phyloP scores from a whole-genome alignment of 305 asterid species.

The Salvia sclarea region DNA sequence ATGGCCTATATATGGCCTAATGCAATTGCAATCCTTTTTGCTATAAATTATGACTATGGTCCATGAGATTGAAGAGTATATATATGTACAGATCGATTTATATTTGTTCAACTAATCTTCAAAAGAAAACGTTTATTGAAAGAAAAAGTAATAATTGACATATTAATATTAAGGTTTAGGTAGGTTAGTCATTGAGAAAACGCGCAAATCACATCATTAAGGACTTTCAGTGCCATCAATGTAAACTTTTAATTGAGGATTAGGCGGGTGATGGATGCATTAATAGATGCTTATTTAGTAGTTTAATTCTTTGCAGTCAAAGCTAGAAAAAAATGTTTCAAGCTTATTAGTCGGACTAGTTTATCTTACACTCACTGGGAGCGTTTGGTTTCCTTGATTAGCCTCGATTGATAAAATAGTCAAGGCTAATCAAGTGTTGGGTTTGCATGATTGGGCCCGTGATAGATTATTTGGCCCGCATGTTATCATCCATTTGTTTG shows the following conservation, averaged over 20 bases:
- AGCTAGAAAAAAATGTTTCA: too few species aligned
- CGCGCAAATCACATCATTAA: not conserved
- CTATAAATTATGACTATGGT: not conserved
- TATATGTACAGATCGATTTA: not conserved
- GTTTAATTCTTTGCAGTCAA: too few species aligned
- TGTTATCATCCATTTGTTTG: too few species aligned
- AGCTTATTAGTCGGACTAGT: too few species aligned
- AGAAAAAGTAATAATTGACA: not conserved
- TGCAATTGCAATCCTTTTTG: not conserved
- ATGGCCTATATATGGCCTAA: not conserved
- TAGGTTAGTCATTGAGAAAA: slow-evolving; percentile 1
- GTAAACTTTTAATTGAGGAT: not conserved
- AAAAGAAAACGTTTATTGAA: not conserved
- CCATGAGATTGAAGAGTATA: not conserved
- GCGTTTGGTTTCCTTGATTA: too few species aligned
- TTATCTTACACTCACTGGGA: too few species aligned
- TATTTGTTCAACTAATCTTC: not conserved
- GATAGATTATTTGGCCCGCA: too few species aligned
- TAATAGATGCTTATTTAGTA: too few species aligned
- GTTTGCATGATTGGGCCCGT: too few species aligned
- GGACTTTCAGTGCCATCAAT: slow-evolving; percentile 1
- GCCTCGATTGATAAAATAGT: too few species aligned
- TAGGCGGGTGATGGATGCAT: too few species aligned
- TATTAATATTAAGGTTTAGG: slow-evolving; percentile 1
- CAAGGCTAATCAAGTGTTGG: too few species aligned